These are phyloP conservation scores for Pythium utonaiense DNA, from an alignment of 352 stramenopile genomes.

Conservation along the genomic window DNA sequence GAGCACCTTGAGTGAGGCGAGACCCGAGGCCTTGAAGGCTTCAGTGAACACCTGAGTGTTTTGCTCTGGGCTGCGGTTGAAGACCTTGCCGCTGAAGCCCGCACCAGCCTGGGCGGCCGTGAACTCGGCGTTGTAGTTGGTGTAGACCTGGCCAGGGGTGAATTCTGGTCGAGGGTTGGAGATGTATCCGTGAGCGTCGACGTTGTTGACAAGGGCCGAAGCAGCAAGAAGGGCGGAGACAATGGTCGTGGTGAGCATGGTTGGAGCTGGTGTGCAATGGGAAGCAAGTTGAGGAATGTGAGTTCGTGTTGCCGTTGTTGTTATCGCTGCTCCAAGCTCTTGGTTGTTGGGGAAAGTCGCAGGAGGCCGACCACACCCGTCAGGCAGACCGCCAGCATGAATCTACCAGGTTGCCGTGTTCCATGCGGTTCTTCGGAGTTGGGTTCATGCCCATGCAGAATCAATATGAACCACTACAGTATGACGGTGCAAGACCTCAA, in stretches of 20 bases:
- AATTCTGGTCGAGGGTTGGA: constrained; percentile 22
- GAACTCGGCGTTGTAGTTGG: constrained; percentile 29
- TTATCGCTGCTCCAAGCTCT: too few relatives aligned
- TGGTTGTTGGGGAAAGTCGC: too few relatives aligned
- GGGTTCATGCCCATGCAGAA: too few relatives aligned
- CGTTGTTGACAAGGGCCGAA: not conserved
- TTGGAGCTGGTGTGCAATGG: not conserved
- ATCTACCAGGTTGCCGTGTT: too few relatives aligned
- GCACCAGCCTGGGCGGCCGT: constrained; percentile 15
- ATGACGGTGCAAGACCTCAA: too few relatives aligned
- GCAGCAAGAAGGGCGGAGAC: not conserved
- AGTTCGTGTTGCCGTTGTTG: too few relatives aligned
- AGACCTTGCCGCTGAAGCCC: constrained; percentile 34
- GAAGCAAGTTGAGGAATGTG: not conserved
- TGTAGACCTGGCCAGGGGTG: constrained; percentile 23
- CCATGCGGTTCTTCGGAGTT: too few relatives aligned
- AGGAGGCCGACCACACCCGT: too few relatives aligned
- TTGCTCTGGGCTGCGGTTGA: constrained; percentile 19
- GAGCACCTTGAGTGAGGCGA: constrained; percentile 20
- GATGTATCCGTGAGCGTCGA: constrained; percentile 29
- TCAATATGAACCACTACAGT: too few relatives aligned
- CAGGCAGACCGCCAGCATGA: not conserved
- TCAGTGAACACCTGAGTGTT: constrained; percentile 18
- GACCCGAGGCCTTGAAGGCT: constrained; percentile 18
- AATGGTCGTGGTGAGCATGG: not conserved